A percentile compares a stretch with the other conserved stretches of the same genome.
These are phyloP conservation scores for Zelonia costaricensis DNA, from an alignment of 208 protist species.

Conservation along the genomic window DNA sequence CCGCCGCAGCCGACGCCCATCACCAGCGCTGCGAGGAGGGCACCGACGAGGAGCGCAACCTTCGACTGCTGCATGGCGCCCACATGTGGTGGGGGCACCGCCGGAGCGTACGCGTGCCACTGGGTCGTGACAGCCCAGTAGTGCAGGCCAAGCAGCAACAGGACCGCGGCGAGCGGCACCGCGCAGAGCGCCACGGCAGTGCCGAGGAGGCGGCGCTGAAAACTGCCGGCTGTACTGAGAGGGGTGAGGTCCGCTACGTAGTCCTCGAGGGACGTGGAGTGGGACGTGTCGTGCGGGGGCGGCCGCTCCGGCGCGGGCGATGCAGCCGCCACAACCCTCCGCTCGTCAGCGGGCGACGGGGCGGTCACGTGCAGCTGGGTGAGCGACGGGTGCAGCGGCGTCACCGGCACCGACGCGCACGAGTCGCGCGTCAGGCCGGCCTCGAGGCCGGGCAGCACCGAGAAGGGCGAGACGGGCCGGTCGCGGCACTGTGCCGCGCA, in stretches of 20 bases:
- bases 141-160: slow-evolving; percentile 43
- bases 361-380: background rate
- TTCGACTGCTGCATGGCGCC: slow-evolving; percentile 16
- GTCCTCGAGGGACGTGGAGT: slow-evolving; percentile 1
- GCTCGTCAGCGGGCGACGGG: too few species aligned
- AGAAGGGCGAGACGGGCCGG: background rate
- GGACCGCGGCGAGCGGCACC: slow-evolving; percentile 20
- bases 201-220: slow-evolving; percentile 3
- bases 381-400: background rate
- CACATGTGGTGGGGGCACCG: background rate
- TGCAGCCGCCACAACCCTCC: too few species aligned
- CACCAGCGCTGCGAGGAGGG: slow-evolving; percentile 8
- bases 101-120: background rate
- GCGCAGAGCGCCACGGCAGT: slow-evolving; percentile 8
- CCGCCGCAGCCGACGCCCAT: slow-evolving; percentile 16
- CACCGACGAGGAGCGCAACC: slow-evolving; percentile 24
- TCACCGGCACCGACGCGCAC: background rate
- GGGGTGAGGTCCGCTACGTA: slow-evolving; percentile 14
- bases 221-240: background rate
- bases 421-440: background rate
- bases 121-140: slow-evolving; percentile 37
- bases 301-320: background rate
- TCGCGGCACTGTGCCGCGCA: background rate
- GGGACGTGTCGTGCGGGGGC: background rate
- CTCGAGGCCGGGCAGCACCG: background rate